These are phyloP conservation scores for Capronia epimyces DNA, from an alignment of 2,329 filamentous ascomycete genomes.

Conservation along the genomic window DNA sequence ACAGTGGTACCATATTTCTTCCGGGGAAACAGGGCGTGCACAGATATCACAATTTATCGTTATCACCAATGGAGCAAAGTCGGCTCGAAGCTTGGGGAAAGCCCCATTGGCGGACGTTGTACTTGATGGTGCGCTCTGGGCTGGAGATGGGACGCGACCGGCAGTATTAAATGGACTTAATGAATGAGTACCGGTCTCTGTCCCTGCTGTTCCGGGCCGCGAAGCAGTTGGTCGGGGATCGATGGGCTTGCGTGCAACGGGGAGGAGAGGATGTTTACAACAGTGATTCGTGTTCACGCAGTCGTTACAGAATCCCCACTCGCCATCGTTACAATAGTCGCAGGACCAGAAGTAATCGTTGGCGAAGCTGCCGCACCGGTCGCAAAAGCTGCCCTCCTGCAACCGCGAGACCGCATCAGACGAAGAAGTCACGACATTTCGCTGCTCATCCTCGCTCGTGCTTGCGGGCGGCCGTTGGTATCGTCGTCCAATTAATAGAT, in stretches of 20 bases:
- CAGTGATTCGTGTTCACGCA: slow-evolving; percentile 78
- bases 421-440: slow-evolving; percentile 5
- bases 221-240: slow-evolving; percentile 12
- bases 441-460: slow-evolving; percentile 2
- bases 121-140: slow-evolving; percentile 22
- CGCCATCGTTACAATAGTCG: slow-evolving; percentile 77
- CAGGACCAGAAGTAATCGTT: slow-evolving; percentile 91
- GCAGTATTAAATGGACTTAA: slow-evolving; percentile 16
- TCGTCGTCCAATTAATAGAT: slow-evolving; percentile 47
- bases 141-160: slow-evolving; percentile 18
- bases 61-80: slow-evolving; percentile 65
- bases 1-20: slow-evolving; percentile 71
- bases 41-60: slow-evolving; percentile 75
- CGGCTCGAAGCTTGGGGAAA: slow-evolving; percentile 6
- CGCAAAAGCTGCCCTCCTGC: slow-evolving; percentile 79
- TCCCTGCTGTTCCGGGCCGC: slow-evolving; percentile 1
- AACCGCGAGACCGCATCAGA: slow-evolving; percentile 60
- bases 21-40: slow-evolving; percentile 63
- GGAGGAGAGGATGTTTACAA: slow-evolving; percentile 76
- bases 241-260: slow-evolving; percentile 58
- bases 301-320: slow-evolving; percentile 87
- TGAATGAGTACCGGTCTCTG: slow-evolving; percentile 3
- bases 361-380: slow-evolving; percentile 64
- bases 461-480: slow-evolving; percentile 35
- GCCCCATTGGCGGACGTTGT: slow-evolving; percentile 18